A percentile compares a stretch with the other conserved stretches of the same genome.
Conservation (phyloP, 2,329 filamentous ascomycete species). For the Colletotrichum lindemuthianum region DNA sequence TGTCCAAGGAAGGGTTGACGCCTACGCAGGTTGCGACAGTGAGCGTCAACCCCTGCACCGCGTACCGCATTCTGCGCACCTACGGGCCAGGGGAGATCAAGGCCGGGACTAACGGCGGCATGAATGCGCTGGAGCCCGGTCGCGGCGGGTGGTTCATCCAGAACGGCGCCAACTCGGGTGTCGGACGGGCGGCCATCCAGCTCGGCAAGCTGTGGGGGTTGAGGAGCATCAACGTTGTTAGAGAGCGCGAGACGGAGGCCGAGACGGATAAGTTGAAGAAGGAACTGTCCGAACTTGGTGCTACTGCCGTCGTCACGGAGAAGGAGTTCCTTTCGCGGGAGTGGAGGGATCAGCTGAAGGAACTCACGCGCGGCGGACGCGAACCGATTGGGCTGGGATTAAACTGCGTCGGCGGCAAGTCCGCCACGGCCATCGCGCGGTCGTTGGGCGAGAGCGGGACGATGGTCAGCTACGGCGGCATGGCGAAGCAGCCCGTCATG, state of each 20-base stretch:
- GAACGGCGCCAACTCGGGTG: slow-evolving; percentile 95
- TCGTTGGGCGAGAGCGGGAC: slow-evolving; percentile 74
- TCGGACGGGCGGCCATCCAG: slow-evolving; percentile 92
- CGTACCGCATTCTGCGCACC: slow-evolving; percentile 90
- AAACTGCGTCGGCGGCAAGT: slow-evolving; percentile 94
- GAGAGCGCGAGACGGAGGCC: slow-evolving; percentile 72
- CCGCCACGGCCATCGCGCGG: slow-evolving; percentile 81
- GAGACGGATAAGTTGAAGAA: slow-evolving; percentile 69
- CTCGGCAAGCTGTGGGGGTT: slow-evolving; percentile 86
- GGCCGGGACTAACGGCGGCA: slow-evolving; percentile 51
- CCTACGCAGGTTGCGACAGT: slow-evolving; percentile 87
- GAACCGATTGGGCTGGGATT: slow-evolving; percentile 81
- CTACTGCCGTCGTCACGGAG: slow-evolving; percentile 66
- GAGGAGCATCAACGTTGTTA: slow-evolving; percentile 88
- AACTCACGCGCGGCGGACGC: slow-evolving; percentile 76
- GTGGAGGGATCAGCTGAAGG: slow-evolving; percentile 69
- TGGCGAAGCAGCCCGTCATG: slow-evolving; percentile 86
- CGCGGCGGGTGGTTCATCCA: slow-evolving; percentile 92
- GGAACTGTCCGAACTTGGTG: slow-evolving; percentile 65
- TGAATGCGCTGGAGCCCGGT: slow-evolving; percentile 55
- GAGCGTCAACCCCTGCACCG: slow-evolving; percentile 91
- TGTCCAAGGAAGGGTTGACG: slow-evolving; percentile 77
- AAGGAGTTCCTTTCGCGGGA: slow-evolving; percentile 64
- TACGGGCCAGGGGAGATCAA: slow-evolving; percentile 67
- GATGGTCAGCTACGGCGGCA: slow-evolving; percentile 94